Evolutionary conservation across 805 yeast species (phyloP).

Genomic region (Lachancea dasiensis): DNA sequence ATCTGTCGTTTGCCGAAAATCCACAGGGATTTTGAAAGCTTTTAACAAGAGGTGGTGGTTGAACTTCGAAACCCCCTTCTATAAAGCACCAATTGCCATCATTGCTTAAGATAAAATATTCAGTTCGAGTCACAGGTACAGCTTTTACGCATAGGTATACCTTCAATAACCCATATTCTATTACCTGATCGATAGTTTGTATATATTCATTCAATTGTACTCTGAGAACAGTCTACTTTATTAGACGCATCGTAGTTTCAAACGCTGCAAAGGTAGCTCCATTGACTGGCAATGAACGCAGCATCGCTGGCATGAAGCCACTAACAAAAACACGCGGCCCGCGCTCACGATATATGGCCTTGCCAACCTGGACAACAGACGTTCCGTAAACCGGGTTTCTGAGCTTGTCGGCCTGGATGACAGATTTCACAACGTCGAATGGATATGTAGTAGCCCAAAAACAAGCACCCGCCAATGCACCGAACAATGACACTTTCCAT

Average conservation of each 20-base stretch:
- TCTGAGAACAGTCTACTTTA: too few species aligned
- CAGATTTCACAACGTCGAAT: constrained; percentile 84
- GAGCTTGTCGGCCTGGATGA: constrained; percentile 70
- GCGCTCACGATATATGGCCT: constrained; percentile 42
- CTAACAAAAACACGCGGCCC: constrained; percentile 78
- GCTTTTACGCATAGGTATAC: too few species aligned
- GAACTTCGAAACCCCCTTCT: too few species aligned
- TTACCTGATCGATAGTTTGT: too few species aligned
- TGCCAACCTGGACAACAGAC: constrained; percentile 53
- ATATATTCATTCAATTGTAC: too few species aligned
- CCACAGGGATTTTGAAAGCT: too few species aligned
- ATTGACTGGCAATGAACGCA: constrained; percentile 97
- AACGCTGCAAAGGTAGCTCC: constrained; percentile 95
- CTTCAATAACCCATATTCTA: too few species aligned
- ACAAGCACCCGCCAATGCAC: constrained; percentile 86
- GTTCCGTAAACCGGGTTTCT: constrained; percentile 53
- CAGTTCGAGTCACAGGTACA: too few species aligned
- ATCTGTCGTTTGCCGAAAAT: too few species aligned
- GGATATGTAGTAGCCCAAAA: constrained; percentile 86
- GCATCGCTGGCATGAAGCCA: constrained; percentile 87
- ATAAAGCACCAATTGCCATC: too few species aligned
- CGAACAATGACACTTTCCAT: constrained; percentile 78
- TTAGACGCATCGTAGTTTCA: constrained; percentile 74
- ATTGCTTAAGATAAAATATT: too few species aligned
- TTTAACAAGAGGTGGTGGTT: too few species aligned